These are phyloP conservation scores for Debaryomyces castellii DNA, from an alignment of 805 yeast genomes.

Conservation along the genomic window DNA sequence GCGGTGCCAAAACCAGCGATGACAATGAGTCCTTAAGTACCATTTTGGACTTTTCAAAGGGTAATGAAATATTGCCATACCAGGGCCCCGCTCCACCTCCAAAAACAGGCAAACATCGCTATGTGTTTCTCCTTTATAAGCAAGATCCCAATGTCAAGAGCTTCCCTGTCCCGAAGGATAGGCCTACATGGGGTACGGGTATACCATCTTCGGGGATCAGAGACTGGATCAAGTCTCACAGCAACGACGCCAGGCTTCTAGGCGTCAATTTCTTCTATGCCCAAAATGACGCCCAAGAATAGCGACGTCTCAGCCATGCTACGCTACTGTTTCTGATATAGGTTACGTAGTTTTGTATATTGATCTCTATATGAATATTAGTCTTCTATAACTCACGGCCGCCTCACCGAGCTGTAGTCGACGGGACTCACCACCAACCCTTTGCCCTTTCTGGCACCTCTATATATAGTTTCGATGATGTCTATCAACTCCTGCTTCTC, in stretches of 20 bases:
- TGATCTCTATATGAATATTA: neutral
- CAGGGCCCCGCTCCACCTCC: constrained; percentile 90
- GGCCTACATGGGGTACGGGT: constrained; percentile 88
- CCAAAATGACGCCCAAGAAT: constrained; percentile 43
- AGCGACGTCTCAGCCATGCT: neutral
- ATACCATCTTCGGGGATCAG: constrained; percentile 74
- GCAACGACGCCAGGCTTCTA: constrained; percentile 55
- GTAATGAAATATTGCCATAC: constrained; percentile 52
- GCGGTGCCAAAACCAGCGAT: constrained; percentile 13
- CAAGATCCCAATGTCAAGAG: constrained; percentile 49
- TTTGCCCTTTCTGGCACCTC: constrained; percentile 91
- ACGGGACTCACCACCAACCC: constrained; percentile 87
- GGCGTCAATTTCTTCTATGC: constrained; percentile 85
- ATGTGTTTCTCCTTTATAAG: constrained; percentile 73
- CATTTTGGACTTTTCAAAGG: constrained; percentile 33
- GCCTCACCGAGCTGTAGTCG: constrained; percentile 48
- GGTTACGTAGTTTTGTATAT: constrained; percentile 1
- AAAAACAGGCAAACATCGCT: constrained; percentile 83
- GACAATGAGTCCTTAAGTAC: constrained; percentile 34
- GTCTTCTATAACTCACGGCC: constrained; percentile 5
- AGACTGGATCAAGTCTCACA: constrained; percentile 67
- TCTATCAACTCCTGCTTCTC: constrained; percentile 90
- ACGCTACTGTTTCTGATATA: neutral
- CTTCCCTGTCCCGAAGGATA: constrained; percentile 46
- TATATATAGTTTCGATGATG: constrained; percentile 80